phyloP scores from a whole-genome alignment of 164 flowering plant genomes.

The Magnolia officinalis region DNA sequence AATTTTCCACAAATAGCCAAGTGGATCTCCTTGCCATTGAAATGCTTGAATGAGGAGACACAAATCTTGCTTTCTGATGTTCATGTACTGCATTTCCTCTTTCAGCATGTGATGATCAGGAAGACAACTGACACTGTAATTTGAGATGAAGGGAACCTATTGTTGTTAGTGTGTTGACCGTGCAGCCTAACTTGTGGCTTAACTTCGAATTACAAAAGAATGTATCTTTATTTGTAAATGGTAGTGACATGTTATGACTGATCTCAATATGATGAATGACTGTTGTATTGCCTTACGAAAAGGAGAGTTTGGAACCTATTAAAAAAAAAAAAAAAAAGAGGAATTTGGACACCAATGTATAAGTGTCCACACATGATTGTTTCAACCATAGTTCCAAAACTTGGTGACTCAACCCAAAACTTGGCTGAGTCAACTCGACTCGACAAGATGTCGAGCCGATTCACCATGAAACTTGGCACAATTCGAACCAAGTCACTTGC shows the following conservation, averaged over 20 bases:
- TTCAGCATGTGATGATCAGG: constrained; percentile 19
- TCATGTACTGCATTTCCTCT: constrained; percentile 1
- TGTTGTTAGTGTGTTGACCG: not conserved
- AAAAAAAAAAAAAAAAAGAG: too few relatives aligned
- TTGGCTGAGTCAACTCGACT: too few relatives aligned
- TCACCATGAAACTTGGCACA: too few relatives aligned
- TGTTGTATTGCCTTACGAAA: not conserved
- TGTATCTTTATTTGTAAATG: not conserved
- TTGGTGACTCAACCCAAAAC: too few relatives aligned
- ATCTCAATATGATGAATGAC: not conserved
- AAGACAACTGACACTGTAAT: constrained; percentile 4
- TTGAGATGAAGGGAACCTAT: not conserved
- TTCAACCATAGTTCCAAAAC: too few relatives aligned
- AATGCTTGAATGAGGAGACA: not conserved
- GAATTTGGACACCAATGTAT: too few relatives aligned
- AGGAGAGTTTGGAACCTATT: not conserved
- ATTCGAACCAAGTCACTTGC: too few relatives aligned
- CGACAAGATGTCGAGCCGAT: too few relatives aligned
- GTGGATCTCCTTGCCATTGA: not conserved
- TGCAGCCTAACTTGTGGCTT: not conserved
- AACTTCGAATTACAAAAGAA: not conserved
- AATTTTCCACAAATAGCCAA: not conserved
- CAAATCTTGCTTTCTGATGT: not conserved
- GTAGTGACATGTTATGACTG: not conserved
- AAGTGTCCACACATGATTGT: too few relatives aligned